Base-by-base conservation (phyloP, 805 yeast genomes). In the Peterozyma xylosa region DNA sequence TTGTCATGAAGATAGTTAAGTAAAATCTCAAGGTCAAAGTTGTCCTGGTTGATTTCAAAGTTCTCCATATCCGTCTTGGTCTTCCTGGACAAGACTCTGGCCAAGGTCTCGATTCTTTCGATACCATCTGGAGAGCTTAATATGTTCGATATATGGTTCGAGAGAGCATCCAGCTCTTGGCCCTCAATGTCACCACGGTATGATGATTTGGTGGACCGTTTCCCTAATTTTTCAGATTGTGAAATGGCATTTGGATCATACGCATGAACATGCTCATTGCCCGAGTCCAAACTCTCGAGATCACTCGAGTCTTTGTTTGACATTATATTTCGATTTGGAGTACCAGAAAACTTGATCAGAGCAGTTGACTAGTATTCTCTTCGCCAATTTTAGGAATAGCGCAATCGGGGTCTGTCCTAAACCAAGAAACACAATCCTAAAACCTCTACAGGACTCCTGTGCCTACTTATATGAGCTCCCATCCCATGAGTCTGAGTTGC, bases 71-170 rank as follows among this genome's bases (percentile, higher is more conserved):
- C 68, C 35, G 63, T 65, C 45, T 68, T 68, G 17, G 76, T 70
- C 55, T 69, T 70, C 11, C 75, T 69, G 9, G 79, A 73, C 37
- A 74, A 51, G 37, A 68, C 68, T 59, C 76, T 68, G 3, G 78
- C 73, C 48, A 74, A 59, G n/a, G 76, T 63, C 50, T 68, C 75
- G 44, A 74, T 58, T 51, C 65, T 67, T 39, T 56, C 51, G 11
- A 52, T 47, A 48, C 61, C 62, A 38, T 53, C 53, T 4, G 34
- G 34, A 32, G 34, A 32, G 15, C 34, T 32, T 17, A 57, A 40
- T 21, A 57, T 56, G 34, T 49, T 46, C 9, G 61, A 57, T 32
- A 58, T 49, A 37, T 54, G 59, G 29, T 53, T 58, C 2, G 61
- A 55, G 32, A 58, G 48, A 14, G 42, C 45, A 16, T 57, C 60